Conservation (phyloP, 306 rosid species). For the Nissolia schottii region DNA sequence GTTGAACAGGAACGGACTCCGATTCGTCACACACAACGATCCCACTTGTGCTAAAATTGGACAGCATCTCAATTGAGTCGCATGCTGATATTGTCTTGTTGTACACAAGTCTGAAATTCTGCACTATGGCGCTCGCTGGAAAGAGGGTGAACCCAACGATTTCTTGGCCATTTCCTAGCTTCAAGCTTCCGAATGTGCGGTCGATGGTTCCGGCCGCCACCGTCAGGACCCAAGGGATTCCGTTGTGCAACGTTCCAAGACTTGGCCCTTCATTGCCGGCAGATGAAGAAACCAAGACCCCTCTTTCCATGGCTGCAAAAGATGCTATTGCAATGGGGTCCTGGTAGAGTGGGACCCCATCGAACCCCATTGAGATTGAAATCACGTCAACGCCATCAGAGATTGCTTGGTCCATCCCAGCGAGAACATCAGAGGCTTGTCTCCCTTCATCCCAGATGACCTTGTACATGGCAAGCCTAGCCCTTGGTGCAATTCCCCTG, state of each 20-base stretch:
- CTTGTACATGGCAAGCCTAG: conserved; percentile 30
- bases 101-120: conserved; percentile 19
- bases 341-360: conserved; percentile 21
- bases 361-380: conserved; percentile 30
- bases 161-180: conserved; percentile 32
- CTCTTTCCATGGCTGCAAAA: conserved; percentile 43
- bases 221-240: conserved; percentile 32
- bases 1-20: background rate
- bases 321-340: conserved; percentile 34
- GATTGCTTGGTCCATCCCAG: conserved; percentile 36
- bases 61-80: too few relatives aligned
- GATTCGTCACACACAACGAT: conserved; percentile 26
- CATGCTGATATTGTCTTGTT: conserved; percentile 31
- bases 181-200: conserved; percentile 30
- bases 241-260: conserved; percentile 26
- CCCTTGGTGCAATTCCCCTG: conserved; percentile 32
- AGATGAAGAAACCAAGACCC: conserved; percentile 31
- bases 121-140: conserved; percentile 21
- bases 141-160: conserved; percentile 38
- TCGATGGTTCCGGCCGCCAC: conserved; percentile 35
- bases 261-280: conserved; percentile 33
- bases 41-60: conserved; percentile 4
- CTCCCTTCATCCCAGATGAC: conserved; percentile 38
- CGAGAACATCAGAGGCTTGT: conserved; percentile 32
- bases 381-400: conserved; percentile 40